A percentile compares a stretch with the other conserved stretches of the same genome.
Conservation (phyloP, 495 filamentous ascomycete species). For the Xylaria cubensis region DNA sequence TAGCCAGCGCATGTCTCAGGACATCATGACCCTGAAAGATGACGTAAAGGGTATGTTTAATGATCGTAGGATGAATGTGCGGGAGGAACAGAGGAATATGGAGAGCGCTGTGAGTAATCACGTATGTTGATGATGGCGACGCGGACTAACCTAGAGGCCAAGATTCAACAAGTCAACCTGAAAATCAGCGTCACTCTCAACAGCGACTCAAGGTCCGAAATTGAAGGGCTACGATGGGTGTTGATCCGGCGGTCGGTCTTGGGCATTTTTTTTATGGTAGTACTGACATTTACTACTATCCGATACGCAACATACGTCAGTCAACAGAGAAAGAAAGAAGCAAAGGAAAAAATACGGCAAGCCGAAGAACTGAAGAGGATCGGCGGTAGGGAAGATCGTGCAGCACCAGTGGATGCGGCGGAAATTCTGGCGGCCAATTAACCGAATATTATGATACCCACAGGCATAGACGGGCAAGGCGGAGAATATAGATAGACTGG, state of each 20-base stretch:
- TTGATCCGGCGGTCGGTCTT: conserved; percentile 84
- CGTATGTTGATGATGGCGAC: background rate
- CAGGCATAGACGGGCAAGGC: conserved; percentile 32
- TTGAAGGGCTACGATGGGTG: conserved; percentile 90
- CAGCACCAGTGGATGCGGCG: conserved; percentile 48
- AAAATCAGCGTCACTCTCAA: conserved; percentile 88
- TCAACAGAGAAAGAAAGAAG: conserved; percentile 50
- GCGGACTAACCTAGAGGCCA: conserved; percentile 26
- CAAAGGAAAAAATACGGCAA: conserved; percentile 41
- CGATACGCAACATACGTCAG: conserved; percentile 55
- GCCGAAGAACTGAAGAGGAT: conserved; percentile 43
- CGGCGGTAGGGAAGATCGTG: conserved; percentile 47
- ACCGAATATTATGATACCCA: conserved; percentile 37
- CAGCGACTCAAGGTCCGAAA: conserved; percentile 85
- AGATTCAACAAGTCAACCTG: conserved; percentile 92
- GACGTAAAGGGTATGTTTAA: conserved; percentile 95
- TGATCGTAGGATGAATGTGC: conserved; percentile 89
- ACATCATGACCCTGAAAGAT: conserved; percentile 80
- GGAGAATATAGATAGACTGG: conserved; percentile 24
- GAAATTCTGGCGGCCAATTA: conserved; percentile 56
- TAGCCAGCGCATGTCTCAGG: conserved; percentile 80
- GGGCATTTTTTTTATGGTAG: conserved; percentile 70
- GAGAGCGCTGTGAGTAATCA: conserved; percentile 67
- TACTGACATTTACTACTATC: conserved; percentile 54
- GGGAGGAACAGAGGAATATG: conserved; percentile 81